phyloP scores from a whole-genome alignment of 1,139 yeast species.

The Oligophagozyma castellii region DNA sequence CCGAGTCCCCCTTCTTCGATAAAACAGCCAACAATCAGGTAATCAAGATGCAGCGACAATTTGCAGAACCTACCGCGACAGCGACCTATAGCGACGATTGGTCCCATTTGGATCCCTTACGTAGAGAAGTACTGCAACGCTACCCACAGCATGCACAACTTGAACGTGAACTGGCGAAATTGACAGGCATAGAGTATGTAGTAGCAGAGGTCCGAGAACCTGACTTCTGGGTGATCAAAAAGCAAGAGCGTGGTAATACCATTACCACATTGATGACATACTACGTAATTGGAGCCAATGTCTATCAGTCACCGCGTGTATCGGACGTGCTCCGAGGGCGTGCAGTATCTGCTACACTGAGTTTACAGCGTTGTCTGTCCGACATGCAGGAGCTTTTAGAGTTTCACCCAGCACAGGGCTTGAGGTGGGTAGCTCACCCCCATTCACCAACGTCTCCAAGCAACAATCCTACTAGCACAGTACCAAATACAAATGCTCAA shows the following conservation, averaged over 20 bases:
- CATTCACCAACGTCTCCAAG: no score
- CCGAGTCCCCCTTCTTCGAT: conserved; percentile 91
- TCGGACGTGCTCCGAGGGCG: conserved; percentile 44
- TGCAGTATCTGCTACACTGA: conserved; percentile 26
- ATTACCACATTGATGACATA: conserved; percentile 49
- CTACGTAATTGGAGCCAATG: conserved; percentile 82
- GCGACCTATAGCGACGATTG: conserved; percentile 6
- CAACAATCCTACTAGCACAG: no score
- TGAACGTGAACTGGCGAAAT: conserved; percentile 46
- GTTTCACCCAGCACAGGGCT: conserved; percentile 25
- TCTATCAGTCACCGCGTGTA: conserved; percentile 75
- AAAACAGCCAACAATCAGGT: conserved; percentile 90
- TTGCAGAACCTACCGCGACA: conserved; percentile 19
- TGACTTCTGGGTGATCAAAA: conserved; percentile 80
- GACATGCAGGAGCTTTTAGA: conserved; percentile 16
- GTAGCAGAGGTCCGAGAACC: conserved; percentile 71
- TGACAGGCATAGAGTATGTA: conserved; percentile 79
- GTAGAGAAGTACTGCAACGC: conserved; percentile 14
- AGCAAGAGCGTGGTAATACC: conserved; percentile 45
- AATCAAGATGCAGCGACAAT: conserved; percentile 88
- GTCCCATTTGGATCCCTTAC: conserved; percentile 12
- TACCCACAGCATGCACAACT: conserved; percentile 26
- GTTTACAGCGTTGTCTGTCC: conserved; percentile 15
- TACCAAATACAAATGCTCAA: conserved; percentile 1
- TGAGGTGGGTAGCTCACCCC: no score